Percentiles rank a stretch among this genome's conserved stretches.
phyloP scores from a whole-genome alignment of 2,329 filamentous ascomycete species.

The Tolypocladium cylindrosporum region DNA sequence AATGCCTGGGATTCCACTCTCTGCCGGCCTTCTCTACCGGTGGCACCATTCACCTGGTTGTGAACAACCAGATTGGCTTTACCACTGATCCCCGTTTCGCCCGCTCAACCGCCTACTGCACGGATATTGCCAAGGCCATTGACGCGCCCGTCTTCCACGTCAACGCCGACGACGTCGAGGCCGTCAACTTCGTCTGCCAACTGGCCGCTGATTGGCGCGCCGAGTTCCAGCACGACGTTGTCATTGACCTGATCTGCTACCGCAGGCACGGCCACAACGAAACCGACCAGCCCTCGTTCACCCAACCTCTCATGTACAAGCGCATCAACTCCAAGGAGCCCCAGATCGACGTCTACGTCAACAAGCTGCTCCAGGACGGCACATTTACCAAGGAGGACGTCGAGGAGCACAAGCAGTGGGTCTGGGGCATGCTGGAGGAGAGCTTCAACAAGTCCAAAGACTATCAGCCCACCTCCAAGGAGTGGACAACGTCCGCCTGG shows the following conservation, averaged over 20 bases:
- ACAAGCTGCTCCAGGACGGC: slow-evolving; percentile 83
- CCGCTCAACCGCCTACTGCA: slow-evolving; percentile 96
- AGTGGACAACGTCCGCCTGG: slow-evolving; percentile 98
- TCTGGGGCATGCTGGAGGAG: slow-evolving; percentile 97
- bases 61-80: slow-evolving; percentile 99
- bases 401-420: slow-evolving; percentile 99
- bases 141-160: slow-evolving; percentile 98
- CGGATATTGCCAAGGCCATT: slow-evolving; percentile 97
- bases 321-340: slow-evolving; percentile 76
- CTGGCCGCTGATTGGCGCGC: slow-evolving; percentile 95
- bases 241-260: slow-evolving; percentile 98
- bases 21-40: slow-evolving; percentile 94
- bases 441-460: slow-evolving; percentile 97
- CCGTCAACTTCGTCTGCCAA: slow-evolving; percentile 96
- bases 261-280: slow-evolving; percentile 99
- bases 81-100: slow-evolving; percentile 96
- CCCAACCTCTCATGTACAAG: slow-evolving; percentile 99
- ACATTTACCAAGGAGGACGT: slow-evolving; percentile 97
- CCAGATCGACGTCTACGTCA: slow-evolving; percentile 82
- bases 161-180: slow-evolving; percentile 96
- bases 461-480: slow-evolving; percentile 90
- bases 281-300: slow-evolving; percentile 98
- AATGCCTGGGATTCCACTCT: slow-evolving; percentile 95
- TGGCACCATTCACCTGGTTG: slow-evolving; percentile 91
- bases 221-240: slow-evolving; percentile 96